Conservation (phyloP, 116 monocot genomes). For the Papilionanthe hybrid region DNA sequence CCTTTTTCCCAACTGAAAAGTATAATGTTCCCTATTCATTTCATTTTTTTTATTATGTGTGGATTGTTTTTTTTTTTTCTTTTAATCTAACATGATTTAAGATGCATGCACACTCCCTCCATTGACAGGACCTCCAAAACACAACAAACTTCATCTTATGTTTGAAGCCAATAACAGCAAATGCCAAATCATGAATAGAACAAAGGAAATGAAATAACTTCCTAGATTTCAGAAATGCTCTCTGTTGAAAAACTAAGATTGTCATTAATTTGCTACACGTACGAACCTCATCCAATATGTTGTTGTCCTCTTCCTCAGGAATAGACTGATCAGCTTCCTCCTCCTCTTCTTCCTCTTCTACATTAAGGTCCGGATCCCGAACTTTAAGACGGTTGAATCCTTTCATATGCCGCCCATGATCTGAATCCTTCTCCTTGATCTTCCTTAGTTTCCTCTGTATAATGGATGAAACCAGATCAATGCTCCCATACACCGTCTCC, state of each 20-base stretch:
- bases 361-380: conserved; percentile 25
- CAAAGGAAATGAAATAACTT: neutral
- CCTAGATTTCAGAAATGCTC: neutral
- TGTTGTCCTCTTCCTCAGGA: conserved; percentile 30
- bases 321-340: conserved; percentile 34
- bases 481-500: conserved; percentile 67
- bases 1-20: no score
- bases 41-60: no score
- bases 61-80: no score
- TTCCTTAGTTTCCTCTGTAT: conserved; percentile 90
- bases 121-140: neutral
- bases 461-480: conserved; percentile 69
- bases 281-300: conserved; percentile 51
- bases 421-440: conserved; percentile 93
- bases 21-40: no score
- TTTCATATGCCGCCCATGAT: conserved; percentile 83
- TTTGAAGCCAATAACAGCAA: neutral
- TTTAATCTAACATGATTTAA: neutral
- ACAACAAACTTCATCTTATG: neutral
- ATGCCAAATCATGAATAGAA: conserved; percentile 3
- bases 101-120: neutral
- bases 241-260: neutral
- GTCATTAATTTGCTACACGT: neutral
- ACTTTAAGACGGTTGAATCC: conserved; percentile 53
- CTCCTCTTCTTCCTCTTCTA: conserved; percentile 20